A percentile compares a stretch with the other conserved stretches of the same genome.
Evolutionary conservation across 371 early-diverging fungal genomes (phyloP).

Genomic region (Lichtheimia hyalospora): DNA sequence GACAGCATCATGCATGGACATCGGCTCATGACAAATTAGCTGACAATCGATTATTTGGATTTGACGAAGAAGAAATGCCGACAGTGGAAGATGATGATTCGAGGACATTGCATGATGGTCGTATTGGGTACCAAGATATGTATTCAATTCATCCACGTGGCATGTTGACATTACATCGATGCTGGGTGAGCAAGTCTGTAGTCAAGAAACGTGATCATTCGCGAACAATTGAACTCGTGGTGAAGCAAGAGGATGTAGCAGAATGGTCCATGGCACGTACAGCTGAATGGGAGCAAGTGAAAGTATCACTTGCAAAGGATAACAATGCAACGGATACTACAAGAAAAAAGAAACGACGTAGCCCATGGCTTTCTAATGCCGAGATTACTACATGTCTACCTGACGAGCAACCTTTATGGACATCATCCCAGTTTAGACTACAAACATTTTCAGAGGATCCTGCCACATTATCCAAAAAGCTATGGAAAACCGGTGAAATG

Average conservation of each 20-base stretch:
- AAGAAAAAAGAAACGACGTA: background rate
- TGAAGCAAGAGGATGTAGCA: constrained; percentile 60
- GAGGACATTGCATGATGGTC: constrained; percentile 39
- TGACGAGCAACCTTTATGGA: constrained; percentile 54
- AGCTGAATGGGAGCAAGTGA: constrained; percentile 50
- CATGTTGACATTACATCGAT: constrained; percentile 58
- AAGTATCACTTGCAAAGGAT: constrained; percentile 14
- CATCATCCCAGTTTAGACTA: constrained; percentile 51
- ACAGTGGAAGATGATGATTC: constrained; percentile 26
- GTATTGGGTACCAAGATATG: constrained; percentile 55
- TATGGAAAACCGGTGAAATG: constrained; percentile 31
- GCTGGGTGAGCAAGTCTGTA: constrained; percentile 55
- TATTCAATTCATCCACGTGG: constrained; percentile 63
- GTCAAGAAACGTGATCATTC: constrained; percentile 53
- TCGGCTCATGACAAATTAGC: constrained; percentile 25
- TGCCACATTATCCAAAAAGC: constrained; percentile 13
- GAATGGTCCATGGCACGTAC: constrained; percentile 60
- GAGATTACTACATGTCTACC: constrained; percentile 56
- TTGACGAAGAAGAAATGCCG: constrained; percentile 50
- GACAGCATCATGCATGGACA: constrained; percentile 23
- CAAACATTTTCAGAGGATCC: constrained; percentile 37
- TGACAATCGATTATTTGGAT: constrained; percentile 48
- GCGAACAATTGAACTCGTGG: constrained; percentile 45
- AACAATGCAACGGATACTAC: constrained; percentile 1
- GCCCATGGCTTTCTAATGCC: constrained; percentile 53